A percentile compares a stretch with the other conserved stretches of the same genome.
Conservation (phyloP, 2,329 filamentous ascomycete species). For the Colletotrichum liaoningense region DNA sequence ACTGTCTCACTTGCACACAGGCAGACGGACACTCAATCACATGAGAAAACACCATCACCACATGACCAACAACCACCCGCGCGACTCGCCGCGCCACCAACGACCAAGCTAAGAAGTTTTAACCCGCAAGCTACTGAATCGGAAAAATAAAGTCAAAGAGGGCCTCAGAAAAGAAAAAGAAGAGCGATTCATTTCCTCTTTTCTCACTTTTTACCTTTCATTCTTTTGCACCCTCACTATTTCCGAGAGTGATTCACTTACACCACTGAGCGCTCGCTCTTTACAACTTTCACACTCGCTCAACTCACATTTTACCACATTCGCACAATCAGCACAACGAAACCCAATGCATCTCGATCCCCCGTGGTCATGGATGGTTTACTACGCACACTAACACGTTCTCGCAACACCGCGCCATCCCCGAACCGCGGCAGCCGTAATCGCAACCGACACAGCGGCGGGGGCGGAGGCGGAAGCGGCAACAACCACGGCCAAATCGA, state of each 20-base stretch:
- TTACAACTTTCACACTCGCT: not conserved
- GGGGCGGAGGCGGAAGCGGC: not conserved
- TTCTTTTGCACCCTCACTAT: not conserved
- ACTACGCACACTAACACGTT: constrained; percentile 18
- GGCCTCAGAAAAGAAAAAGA: not conserved
- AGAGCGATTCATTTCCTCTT: not conserved
- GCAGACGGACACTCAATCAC: constrained; percentile 15
- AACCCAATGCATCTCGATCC: not conserved
- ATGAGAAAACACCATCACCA: constrained; percentile 20
- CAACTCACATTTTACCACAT: not conserved
- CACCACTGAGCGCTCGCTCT: not conserved
- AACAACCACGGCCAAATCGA: constrained; percentile 19
- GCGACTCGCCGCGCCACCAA: constrained; percentile 5
- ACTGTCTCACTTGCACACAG: not conserved
- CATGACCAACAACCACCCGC: constrained; percentile 13
- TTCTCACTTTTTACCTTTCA: not conserved
- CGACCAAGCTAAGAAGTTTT: not conserved
- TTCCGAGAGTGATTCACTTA: not conserved
- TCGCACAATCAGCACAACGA: not conserved
- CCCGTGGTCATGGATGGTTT: constrained; percentile 21
- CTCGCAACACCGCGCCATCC: constrained; percentile 14
- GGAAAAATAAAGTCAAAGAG: not conserved
- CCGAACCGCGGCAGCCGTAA: constrained; percentile 14
- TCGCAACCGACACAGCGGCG: not conserved
- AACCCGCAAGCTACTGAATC: not conserved